phyloP scores from a whole-genome alignment of 73 alveolate species.

The Paramecium pentaurelia region DNA sequence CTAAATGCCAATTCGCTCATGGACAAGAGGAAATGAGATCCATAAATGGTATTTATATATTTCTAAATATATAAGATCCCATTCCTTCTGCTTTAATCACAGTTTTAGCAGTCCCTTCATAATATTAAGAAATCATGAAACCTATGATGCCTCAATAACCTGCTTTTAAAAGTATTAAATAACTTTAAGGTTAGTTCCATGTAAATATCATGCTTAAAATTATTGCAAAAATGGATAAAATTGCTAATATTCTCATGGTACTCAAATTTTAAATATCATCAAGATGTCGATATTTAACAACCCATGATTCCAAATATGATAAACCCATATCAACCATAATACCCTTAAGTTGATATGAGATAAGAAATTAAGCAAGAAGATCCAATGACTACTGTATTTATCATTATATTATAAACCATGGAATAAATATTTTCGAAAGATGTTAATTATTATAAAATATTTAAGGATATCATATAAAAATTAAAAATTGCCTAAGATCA shows the following conservation, averaged over 20 bases:
- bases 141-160: background rate
- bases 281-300: background rate
- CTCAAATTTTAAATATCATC: background rate
- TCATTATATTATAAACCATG: background rate
- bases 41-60: background rate
- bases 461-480: constrained; percentile 4
- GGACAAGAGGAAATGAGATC: background rate
- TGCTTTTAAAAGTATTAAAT: background rate
- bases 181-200: background rate
- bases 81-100: background rate
- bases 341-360: background rate
- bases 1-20: constrained; percentile 38
- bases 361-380: background rate
- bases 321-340: background rate
- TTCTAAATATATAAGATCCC: background rate
- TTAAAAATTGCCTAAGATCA: constrained; percentile 8
- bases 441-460: background rate
- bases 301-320: background rate
- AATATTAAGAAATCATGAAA: background rate
- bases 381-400: background rate
- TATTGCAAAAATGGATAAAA: constrained; percentile 17
- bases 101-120: background rate
- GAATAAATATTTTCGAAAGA: constrained; percentile 16
- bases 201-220: constrained; percentile 16
- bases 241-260: constrained; percentile 26